Conservation (phyloP, 768 basidiomycete species). For the Phanerochaete carnosa region DNA sequence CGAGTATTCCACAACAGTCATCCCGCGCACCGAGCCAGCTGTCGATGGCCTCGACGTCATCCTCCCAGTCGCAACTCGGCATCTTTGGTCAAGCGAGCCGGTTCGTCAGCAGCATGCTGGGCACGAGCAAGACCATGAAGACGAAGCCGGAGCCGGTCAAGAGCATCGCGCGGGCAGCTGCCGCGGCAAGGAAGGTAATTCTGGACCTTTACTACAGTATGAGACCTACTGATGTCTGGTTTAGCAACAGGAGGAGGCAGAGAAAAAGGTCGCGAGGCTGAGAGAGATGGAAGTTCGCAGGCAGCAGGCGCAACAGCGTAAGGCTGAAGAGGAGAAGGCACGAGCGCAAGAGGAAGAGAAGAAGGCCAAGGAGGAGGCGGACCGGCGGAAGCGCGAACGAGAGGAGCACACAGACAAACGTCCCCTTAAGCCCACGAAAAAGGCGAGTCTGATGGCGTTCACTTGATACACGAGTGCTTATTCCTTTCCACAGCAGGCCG, state of each 20-base stretch:
- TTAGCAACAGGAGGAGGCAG: slow-evolving; percentile 88
- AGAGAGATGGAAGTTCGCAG: slow-evolving; percentile 84
- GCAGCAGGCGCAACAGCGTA: slow-evolving; percentile 66
- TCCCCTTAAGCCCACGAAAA: slow-evolving; percentile 54
- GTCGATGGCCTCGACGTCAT: slow-evolving; percentile 39
- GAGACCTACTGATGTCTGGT: background rate
- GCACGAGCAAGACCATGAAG: slow-evolving; percentile 67
- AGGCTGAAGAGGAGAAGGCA: slow-evolving; percentile 73
- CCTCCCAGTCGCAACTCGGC: slow-evolving; percentile 45
- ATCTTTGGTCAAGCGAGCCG: slow-evolving; percentile 72
- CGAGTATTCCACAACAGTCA: slow-evolving; percentile 20
- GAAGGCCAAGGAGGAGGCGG: slow-evolving; percentile 69
- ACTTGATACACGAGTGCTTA: background rate
- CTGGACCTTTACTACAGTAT: slow-evolving; percentile 1
- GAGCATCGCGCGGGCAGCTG: slow-evolving; percentile 77
- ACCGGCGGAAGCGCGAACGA: slow-evolving; percentile 77
- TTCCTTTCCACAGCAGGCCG: slow-evolving; percentile 34
- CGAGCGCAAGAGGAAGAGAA: slow-evolving; percentile 64
- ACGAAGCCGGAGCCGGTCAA: slow-evolving; percentile 64
- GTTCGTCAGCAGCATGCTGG: slow-evolving; percentile 62
- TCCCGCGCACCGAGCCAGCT: slow-evolving; percentile 49
- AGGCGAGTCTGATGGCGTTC: slow-evolving; percentile 35
- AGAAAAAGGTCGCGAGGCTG: slow-evolving; percentile 69
- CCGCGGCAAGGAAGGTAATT: slow-evolving; percentile 85
- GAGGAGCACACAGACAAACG: slow-evolving; percentile 75